Percentiles rank a stretch among this genome's conserved stretches.
phyloP scores from a whole-genome alignment of 495 filamentous ascomycete genomes.

The Tuber brumale region DNA sequence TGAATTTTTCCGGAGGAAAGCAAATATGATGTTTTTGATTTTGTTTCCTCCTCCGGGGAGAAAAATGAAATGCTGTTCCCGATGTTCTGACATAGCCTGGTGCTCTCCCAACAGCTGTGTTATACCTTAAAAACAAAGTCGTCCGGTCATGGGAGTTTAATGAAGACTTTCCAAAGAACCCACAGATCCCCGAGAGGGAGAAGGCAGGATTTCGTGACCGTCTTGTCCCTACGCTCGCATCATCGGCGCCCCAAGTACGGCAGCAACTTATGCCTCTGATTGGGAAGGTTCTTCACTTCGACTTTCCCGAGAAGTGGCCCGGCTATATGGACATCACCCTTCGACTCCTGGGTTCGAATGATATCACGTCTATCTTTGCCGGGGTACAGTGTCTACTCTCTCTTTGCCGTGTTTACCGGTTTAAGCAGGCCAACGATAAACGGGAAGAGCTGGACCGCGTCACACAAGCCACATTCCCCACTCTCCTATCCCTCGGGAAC shows the following conservation, averaged over 20 bases:
- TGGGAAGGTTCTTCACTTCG: conserved; percentile 89
- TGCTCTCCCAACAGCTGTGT: conserved; percentile 59
- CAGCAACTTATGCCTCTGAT: conserved; percentile 86
- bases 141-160: conserved; percentile 76
- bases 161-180: conserved; percentile 62
- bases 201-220: conserved; percentile 80
- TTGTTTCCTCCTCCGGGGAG: conserved; percentile 8
- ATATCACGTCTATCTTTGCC: conserved; percentile 78
- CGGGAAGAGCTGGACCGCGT: conserved; percentile 88
- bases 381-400: conserved; percentile 90
- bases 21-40: not conserved
- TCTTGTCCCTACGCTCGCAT: conserved; percentile 78
- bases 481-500: conserved; percentile 76
- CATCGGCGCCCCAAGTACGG: conserved; percentile 70
- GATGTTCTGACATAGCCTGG: conserved; percentile 17
- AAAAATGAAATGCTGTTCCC: not conserved
- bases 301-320: conserved; percentile 93
- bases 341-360: conserved; percentile 74
- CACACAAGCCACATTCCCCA: conserved; percentile 84
- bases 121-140: conserved; percentile 96
- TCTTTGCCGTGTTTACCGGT: conserved; percentile 87
- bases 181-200: conserved; percentile 73
- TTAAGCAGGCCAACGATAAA: conserved; percentile 73
- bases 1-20: conserved; percentile 17
- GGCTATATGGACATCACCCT: conserved; percentile 84